Evolutionary conservation across 257 asterid genomes (phyloP), one percentile per base, ranked within the genome.

Genomic region (Solanum sparsipilum): DNA sequence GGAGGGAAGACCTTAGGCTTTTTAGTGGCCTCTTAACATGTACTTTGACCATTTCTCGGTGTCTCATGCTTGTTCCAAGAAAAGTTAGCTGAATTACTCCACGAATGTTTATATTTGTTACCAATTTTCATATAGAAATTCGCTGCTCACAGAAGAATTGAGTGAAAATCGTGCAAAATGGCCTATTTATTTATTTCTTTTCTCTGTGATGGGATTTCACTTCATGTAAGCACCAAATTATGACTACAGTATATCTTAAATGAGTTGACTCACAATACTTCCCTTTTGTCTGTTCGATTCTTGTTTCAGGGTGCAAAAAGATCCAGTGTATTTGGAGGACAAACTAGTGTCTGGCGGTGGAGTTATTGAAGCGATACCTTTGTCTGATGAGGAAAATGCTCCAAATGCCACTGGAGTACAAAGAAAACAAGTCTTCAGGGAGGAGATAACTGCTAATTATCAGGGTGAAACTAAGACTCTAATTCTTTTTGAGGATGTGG

Each of bases 401-500:
- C 91, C 67, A 88, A 92, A 88, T 88, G 86, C 91, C 88, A 67
- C 88, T 85, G 90, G 83, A 74, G 86, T 82, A 41, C 90, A 90
- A 21, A 87, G 87, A 72, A 84, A 75, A 86, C 81, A 91, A 78
- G 90, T 87, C 83, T 82, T 89, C 25, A 89, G 58, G 88, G 90
- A 88, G 89, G 87, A 90, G 63, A 88, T 63, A 82, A 68, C 91
- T 88, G 68, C 88, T 44, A 89, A 83, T 84, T 44, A 74, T 88
- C 96, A 90, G 86, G 89, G 87, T 92, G 93, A 87, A 90, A 90
- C 86, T 23, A 97, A 93, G 89, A 94, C 94, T 83, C 89, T 96
- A 94, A 93, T 97, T 89, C 96, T 97, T 87, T 97, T 97, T 90
- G 99, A 97, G 94, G 99, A 97, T 89, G 98, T 97, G 87, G 99